Evolutionary conservation across 73 alveolate species (phyloP).

Genomic region (Diophrys sp.): DNA sequence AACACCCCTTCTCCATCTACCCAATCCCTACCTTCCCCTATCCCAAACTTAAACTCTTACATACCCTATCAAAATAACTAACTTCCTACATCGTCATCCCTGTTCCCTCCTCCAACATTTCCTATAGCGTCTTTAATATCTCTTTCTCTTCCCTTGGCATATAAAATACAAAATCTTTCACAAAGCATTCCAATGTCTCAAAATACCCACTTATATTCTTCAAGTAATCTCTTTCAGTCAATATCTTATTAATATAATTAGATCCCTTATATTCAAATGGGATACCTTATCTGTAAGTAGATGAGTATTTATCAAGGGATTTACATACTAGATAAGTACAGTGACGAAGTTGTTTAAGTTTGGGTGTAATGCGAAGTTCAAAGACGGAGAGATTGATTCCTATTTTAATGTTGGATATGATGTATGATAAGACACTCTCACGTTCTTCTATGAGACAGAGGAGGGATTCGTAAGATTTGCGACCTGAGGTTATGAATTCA

Average conservation of each 20-base stretch:
- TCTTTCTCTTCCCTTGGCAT: neutral
- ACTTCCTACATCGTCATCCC: neutral
- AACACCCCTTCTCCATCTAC: neutral
- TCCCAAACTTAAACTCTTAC: neutral
- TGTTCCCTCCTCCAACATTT: neutral
- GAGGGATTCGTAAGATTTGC: neutral
- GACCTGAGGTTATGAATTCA: neutral
- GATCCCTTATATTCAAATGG: neutral
- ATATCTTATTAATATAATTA: too few relatives aligned
- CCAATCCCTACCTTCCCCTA: too few relatives aligned
- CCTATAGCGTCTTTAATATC: too few relatives aligned
- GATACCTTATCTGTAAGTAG: too few relatives aligned
- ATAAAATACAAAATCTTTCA: neutral
- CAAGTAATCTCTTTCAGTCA: neutral
- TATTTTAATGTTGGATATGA: too few relatives aligned
- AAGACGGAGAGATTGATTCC: neutral
- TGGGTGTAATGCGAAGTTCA: neutral
- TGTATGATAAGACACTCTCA: neutral
- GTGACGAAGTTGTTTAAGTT: neutral
- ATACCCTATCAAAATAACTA: neutral
- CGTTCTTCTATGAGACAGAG: neutral
- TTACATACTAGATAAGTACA: neutral
- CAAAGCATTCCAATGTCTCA: too few relatives aligned
- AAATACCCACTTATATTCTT: neutral
- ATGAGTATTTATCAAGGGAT: neutral